Conservation (phyloP, 2,329 filamentous ascomycete genomes). For the Cytospora paraplurivora region DNA sequence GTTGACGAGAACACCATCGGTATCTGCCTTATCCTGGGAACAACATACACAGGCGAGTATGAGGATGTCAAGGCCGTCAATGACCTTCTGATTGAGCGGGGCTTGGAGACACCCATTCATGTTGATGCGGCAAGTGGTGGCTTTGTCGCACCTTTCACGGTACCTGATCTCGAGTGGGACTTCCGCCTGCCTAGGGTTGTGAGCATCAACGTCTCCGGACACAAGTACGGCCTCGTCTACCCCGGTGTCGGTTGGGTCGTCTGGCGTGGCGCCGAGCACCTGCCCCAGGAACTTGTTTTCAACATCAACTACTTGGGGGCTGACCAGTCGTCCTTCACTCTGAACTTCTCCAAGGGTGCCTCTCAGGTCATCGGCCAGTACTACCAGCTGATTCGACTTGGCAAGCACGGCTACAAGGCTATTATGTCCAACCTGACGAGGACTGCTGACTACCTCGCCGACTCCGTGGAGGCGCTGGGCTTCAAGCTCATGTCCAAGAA, state of each 20-base stretch:
- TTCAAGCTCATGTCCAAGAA: conserved; percentile 88
- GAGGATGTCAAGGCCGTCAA: conserved; percentile 93
- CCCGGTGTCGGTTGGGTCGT: conserved; percentile 93
- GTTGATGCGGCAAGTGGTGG: conserved; percentile 28
- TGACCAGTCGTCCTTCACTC: conserved; percentile 91
- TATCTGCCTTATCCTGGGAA: conserved; percentile 86
- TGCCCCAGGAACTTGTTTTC: conserved; percentile 92
- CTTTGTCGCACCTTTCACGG: conserved; percentile 77
- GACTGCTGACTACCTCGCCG: conserved; percentile 83
- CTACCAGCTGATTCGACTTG: conserved; percentile 93
- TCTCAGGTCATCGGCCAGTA: conserved; percentile 96
- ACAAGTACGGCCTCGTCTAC: conserved; percentile 72
- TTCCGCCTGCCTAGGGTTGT: conserved; percentile 87
- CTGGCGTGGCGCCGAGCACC: conserved; percentile 80
- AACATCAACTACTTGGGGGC: conserved; percentile 99
- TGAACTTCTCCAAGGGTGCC: conserved; percentile 96
- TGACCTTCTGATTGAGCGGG: conserved; percentile 74
- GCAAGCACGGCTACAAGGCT: conserved; percentile 85
- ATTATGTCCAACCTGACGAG: conserved; percentile 95
- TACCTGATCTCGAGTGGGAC: conserved; percentile 84
- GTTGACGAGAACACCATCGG: conserved; percentile 78
- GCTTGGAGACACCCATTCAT: conserved; percentile 75
- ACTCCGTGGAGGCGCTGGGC: conserved; percentile 70
- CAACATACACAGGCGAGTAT: conserved; percentile 94
- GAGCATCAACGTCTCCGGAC: conserved; percentile 91